Conservation (phyloP, 352 stramenopile genomes). For the Globisporangium carolinianum region DNA sequence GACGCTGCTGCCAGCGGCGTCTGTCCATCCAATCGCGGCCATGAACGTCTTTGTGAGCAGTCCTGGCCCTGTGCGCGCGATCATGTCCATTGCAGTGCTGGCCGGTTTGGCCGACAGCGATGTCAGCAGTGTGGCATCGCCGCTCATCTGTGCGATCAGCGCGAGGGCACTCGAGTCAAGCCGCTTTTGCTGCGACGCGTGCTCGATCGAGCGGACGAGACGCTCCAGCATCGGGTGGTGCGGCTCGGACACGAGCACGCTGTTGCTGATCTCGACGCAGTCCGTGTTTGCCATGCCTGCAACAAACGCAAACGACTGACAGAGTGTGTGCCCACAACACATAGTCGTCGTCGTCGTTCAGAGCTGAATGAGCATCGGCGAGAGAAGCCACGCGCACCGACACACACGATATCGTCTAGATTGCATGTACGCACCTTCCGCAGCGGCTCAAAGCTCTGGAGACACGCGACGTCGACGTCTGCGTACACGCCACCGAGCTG, state of each 20-base stretch:
- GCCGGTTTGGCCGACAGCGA: not conserved
- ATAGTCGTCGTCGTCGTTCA: not conserved
- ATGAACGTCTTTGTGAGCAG: slow-evolving; percentile 49
- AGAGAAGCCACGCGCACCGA: not conserved
- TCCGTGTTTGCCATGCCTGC: slow-evolving; percentile 59
- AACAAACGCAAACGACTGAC: slow-evolving; percentile 36
- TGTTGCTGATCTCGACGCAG: slow-evolving; percentile 73
- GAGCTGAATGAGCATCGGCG: not conserved
- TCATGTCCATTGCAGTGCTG: slow-evolving; percentile 27
- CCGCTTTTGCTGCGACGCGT: slow-evolving; percentile 1
- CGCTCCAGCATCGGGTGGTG: slow-evolving; percentile 24
- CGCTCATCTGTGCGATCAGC: slow-evolving; percentile 21
- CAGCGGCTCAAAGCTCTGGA: slow-evolving; percentile 38
- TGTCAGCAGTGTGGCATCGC: slow-evolving; percentile 2
- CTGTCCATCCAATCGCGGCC: slow-evolving; percentile 28
- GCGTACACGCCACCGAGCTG: slow-evolving; percentile 56
- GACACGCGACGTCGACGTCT: slow-evolving; percentile 62
- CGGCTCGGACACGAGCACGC: slow-evolving; percentile 28
- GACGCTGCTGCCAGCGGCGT: not conserved
- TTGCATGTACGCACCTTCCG: slow-evolving; percentile 12
- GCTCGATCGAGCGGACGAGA: slow-evolving; percentile 26
- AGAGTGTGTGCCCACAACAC: too few relatives aligned
- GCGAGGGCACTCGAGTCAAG: slow-evolving; percentile 17
- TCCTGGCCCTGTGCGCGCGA: slow-evolving; percentile 40
- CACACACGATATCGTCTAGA: not conserved